phyloP scores from a whole-genome alignment of 768 basidiomycete species.

The Rhodotorula sphaerocarpa region DNA sequence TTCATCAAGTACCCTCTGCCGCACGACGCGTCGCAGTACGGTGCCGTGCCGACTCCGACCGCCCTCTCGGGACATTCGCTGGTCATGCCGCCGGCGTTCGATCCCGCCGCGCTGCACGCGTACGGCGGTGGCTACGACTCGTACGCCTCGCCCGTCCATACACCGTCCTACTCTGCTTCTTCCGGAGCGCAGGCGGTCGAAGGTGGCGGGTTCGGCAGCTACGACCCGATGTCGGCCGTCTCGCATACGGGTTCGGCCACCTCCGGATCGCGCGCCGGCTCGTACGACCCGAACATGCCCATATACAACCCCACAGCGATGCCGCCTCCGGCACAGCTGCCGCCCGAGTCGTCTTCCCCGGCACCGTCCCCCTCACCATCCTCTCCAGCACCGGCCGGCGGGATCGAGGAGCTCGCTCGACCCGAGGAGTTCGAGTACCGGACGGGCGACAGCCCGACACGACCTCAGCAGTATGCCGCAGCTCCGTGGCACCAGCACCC shows the following conservation, averaged over 20 bases:
- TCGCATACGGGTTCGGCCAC: neutral
- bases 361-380: conserved; percentile 5
- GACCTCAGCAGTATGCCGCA: neutral
- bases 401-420: conserved; percentile 21
- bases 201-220: neutral
- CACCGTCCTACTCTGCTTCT: no score
- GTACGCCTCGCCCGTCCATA: neutral
- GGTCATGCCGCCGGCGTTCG: neutral
- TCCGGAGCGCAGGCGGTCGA: neutral
- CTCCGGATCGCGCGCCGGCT: no score
- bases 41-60: no score
- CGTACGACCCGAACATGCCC: neutral
- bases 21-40: neutral
- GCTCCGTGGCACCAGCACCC: no score
- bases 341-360: no score
- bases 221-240: conserved; percentile 17
- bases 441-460: neutral
- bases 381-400: neutral
- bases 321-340: conserved; percentile 2
- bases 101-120: neutral
- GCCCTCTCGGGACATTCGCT: neutral
- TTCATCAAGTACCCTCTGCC: neutral
- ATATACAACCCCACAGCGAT: no score
- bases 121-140: neutral
- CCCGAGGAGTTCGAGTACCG: conserved; percentile 31